Percentiles rank a stretch among this genome's conserved stretches.
These are phyloP conservation scores for Globisporangium acanthophoron DNA, from an alignment of 352 stramenopile genomes.

Conservation along the genomic window DNA sequence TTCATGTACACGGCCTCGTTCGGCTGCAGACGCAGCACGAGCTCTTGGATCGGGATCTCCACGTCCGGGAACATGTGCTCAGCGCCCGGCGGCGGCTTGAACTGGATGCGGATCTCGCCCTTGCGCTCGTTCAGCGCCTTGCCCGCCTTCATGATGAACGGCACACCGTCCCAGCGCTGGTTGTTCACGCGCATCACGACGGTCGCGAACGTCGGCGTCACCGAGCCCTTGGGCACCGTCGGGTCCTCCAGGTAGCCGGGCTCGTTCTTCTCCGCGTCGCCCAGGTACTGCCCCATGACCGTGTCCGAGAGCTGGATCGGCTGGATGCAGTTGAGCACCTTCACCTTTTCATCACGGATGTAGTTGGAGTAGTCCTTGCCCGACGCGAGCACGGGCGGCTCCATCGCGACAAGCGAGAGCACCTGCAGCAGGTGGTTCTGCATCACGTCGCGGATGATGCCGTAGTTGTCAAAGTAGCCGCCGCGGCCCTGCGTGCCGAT, in stretches of 20 bases:
- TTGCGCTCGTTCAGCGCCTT: conserved; percentile 98
- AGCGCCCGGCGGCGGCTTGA: conserved; percentile 89
- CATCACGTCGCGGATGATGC: conserved; percentile 99
- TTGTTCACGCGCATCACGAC: conserved; percentile 94
- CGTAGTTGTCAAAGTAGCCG: conserved; percentile 97
- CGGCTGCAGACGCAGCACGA: conserved; percentile 97
- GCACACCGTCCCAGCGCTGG: conserved; percentile 94
- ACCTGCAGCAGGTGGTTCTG: conserved; percentile 99
- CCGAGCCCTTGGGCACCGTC: conserved; percentile 92
- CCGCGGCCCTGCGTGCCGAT: conserved; percentile 94
- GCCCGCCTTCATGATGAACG: conserved; percentile 98
- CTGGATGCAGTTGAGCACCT: conserved; percentile 95
- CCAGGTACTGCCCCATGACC: conserved; percentile 97
- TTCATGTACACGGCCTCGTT: conserved; percentile 96
- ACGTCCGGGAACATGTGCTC: conserved; percentile 89
- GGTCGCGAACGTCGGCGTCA: conserved; percentile 91
- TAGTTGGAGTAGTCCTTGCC: conserved; percentile 89
- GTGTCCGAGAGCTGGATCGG: conserved; percentile 92
- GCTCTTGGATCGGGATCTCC: conserved; percentile 91
- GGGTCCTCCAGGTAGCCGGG: conserved; percentile 94
- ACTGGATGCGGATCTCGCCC: conserved; percentile 96
- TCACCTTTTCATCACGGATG: conserved; percentile 98
- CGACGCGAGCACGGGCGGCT: conserved; percentile 81
- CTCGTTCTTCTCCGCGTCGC: conserved; percentile 67
- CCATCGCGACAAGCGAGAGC: conserved; percentile 96